A percentile compares a stretch with the other conserved stretches of the same genome.
phyloP scores from a whole-genome alignment of 176 grass and related monocot genomes.

The Luzula sylvatica region DNA sequence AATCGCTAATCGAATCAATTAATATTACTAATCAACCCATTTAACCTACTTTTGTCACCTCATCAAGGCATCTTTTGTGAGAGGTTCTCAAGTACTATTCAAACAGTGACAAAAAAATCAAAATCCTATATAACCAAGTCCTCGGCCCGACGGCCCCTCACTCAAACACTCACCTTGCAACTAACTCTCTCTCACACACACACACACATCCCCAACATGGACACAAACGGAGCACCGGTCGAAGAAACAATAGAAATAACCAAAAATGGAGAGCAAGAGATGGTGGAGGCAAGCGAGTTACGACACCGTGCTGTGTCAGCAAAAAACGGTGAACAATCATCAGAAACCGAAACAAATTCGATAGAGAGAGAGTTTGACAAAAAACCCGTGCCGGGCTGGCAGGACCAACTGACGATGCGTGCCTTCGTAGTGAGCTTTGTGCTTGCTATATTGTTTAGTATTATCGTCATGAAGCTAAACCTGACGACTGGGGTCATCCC shows the following conservation, averaged over 20 bases:
- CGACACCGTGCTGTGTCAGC: constrained; percentile 6
- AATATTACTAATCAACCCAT: no score
- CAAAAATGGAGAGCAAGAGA: neutral
- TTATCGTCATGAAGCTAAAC: constrained; percentile 32
- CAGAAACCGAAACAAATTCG: constrained; percentile 6
- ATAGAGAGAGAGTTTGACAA: constrained; percentile 24
- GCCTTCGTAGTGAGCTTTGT: constrained; percentile 20
- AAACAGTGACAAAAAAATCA: no score
- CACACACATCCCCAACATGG: constrained; percentile 15
- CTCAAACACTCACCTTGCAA: constrained; percentile 10
- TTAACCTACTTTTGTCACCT: no score
- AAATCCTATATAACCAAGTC: no score
- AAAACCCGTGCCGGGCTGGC: constrained; percentile 21
- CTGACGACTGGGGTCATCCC: constrained; percentile 28
- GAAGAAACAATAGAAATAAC: neutral
- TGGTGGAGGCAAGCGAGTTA: neutral
- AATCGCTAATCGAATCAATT: no score
- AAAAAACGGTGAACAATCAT: neutral
- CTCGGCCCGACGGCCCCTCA: neutral
- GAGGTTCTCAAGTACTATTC: no score
- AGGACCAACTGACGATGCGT: constrained; percentile 23
- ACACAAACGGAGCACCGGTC: neutral
- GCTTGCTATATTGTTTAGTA: constrained; percentile 22
- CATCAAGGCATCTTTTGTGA: no score
- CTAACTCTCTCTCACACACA: neutral